Percentiles rank a stretch among this genome's conserved stretches.
phyloP scores from a whole-genome alignment of 495 filamentous ascomycete genomes.

The Niebla homalea region DNA sequence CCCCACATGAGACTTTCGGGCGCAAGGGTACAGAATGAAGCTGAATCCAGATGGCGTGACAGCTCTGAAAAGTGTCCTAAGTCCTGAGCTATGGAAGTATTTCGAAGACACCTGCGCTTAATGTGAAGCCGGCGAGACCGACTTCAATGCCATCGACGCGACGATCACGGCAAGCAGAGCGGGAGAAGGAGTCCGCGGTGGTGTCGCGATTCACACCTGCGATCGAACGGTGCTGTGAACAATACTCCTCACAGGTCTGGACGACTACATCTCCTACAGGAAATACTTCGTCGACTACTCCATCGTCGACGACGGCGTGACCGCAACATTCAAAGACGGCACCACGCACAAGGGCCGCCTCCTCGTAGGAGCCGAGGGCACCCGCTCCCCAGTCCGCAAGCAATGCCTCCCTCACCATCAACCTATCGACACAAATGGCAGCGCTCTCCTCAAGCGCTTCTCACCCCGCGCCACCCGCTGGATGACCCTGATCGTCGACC shows the following conservation, averaged over 20 bases:
- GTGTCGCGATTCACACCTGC: too few species aligned
- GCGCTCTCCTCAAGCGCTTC: constrained; percentile 17
- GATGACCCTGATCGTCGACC: constrained; percentile 22
- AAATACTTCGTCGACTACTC: constrained; percentile 27
- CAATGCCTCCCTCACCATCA: constrained; percentile 29
- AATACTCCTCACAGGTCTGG: constrained; percentile 21
- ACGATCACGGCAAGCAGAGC: not conserved
- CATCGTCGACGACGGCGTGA: constrained; percentile 13
- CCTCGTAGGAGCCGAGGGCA: constrained; percentile 33
- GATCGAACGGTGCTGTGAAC: constrained; percentile 21
- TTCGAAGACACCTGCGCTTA: too few species aligned
- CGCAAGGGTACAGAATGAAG: too few species aligned
- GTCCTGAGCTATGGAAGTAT: too few species aligned
- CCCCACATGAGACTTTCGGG: too few species aligned
- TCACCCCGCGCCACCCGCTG: constrained; percentile 18
- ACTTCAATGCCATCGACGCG: constrained; percentile 19
- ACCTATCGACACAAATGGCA: constrained; percentile 28
- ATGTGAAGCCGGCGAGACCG: constrained; percentile 14
- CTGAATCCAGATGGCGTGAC: too few species aligned
- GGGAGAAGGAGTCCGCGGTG: constrained; percentile 4
- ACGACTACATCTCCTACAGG: constrained; percentile 28
- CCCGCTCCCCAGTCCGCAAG: constrained; percentile 28
- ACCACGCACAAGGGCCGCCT: constrained; percentile 24
- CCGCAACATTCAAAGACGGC: constrained; percentile 25
- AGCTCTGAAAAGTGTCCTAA: too few species aligned